Base-by-base conservation (phyloP, 164 flowering plant species). In the Magnolia kwangsiensis region DNA sequence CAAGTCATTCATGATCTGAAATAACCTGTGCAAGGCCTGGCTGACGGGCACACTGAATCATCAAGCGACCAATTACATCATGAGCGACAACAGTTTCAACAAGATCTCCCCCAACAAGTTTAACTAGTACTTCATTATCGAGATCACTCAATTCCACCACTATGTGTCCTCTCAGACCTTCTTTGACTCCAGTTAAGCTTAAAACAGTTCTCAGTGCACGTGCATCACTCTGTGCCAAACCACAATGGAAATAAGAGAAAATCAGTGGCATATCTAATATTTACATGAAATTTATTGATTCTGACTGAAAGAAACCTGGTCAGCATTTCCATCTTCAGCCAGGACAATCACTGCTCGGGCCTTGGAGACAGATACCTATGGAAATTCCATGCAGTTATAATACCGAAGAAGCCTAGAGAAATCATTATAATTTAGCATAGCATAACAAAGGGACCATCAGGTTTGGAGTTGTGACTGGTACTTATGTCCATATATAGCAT, bases 21-120 rank as follows among this genome's bases (percentile, higher is more conserved):
- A 20, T 72, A 71, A 92, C 97, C 93, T 92, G 97, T 20, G 97
- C 97, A 84, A 92, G 95, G 70, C 97, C 97, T 65, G 97, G 97
- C 82, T 92, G 95, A 50, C 93, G 91, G 79, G 97, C 97, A 83
- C 97, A 92, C 73, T 92, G 97, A 76, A 92, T 92, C 97, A 92
- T 92, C 83, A 92, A 81, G 27, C 97, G 92, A 20, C 97, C 97
- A 84, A 92, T 92, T n/a, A 92, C 97, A 86, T 92, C 97, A 85
- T 92, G 97, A 75, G 97, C 97, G 7, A 92, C 95, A 75, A 92
- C 95, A 74, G 97, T 92, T 85, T 92, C 95, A 74, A 90, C 90
- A 85, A 89, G 94, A 70, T 89, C 90, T 23, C 94, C 92, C 50
- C 97, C 95, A 77, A 92, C 97, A 82, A 90, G 97, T 84, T 92